These are phyloP conservation scores for Aspergillus thermomutatus DNA, from an alignment of 2,329 filamentous ascomycete species.

Conservation along the genomic window DNA sequence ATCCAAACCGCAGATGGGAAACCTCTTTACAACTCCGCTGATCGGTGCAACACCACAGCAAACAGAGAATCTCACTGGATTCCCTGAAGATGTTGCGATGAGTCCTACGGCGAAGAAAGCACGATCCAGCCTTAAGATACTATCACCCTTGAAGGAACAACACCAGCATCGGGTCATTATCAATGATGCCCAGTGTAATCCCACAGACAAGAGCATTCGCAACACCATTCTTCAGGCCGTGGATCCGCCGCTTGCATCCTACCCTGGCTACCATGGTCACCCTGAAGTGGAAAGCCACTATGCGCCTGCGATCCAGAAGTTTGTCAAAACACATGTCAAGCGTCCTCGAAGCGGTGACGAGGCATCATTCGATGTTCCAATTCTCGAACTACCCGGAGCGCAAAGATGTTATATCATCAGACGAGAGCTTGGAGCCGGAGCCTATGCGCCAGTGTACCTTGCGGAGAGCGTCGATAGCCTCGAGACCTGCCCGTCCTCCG, in stretches of 20 bases:
- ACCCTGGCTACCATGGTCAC: constrained; percentile 77
- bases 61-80: constrained; percentile 38
- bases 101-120: constrained; percentile 39
- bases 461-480: constrained; percentile 67
- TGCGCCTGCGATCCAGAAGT: constrained; percentile 75
- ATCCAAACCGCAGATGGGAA: constrained; percentile 54
- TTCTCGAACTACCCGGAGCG: constrained; percentile 65
- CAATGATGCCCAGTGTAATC: constrained; percentile 81
- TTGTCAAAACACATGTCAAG: constrained; percentile 64
- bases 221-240: constrained; percentile 70
- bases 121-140: constrained; percentile 20
- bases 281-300: constrained; percentile 61
- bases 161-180: constrained; percentile 62
- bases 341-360: constrained; percentile 52
- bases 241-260: constrained; percentile 69
- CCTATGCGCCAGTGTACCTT: constrained; percentile 93
- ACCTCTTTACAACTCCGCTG: constrained; percentile 67
- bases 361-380: constrained; percentile 58
- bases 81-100: constrained; percentile 33
- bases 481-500: constrained; percentile 31
- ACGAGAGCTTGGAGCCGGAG: constrained; percentile 84
- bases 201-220: constrained; percentile 73
- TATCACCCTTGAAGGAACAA: constrained; percentile 16
- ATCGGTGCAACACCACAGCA: constrained; percentile 59
- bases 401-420: constrained; percentile 71